Percentiles rank a stretch among this genome's conserved stretches.
Evolutionary conservation across 371 early-diverging fungal species (phyloP).

Genomic region (Coemansia sp.): DNA sequence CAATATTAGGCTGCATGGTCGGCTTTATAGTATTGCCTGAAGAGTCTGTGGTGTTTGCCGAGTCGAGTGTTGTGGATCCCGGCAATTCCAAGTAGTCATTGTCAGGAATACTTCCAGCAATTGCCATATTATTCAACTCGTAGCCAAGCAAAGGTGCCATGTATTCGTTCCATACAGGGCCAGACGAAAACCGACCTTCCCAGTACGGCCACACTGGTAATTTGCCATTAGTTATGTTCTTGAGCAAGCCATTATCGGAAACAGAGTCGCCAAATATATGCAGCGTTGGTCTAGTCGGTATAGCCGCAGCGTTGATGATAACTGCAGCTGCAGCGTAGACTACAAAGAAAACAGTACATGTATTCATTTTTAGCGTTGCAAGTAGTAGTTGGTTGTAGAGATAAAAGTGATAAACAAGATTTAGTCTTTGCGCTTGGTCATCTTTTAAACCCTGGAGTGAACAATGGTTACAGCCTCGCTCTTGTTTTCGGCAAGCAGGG

Average conservation of each 20-base stretch:
- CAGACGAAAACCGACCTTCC: slow-evolving; percentile 52
- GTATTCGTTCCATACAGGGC: slow-evolving; percentile 55
- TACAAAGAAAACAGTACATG: neutral
- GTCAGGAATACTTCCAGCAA: slow-evolving; percentile 32
- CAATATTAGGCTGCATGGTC: slow-evolving; percentile 28
- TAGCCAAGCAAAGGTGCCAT: slow-evolving; percentile 21
- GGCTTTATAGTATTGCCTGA: neutral
- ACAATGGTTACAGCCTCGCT: neutral
- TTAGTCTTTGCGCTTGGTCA: neutral
- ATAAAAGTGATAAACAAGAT: neutral
- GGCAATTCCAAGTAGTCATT: slow-evolving; percentile 5
- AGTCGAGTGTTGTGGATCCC: slow-evolving; percentile 1
- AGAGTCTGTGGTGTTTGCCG: slow-evolving; percentile 16
- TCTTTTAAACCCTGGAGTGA: neutral
- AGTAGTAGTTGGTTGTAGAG: neutral
- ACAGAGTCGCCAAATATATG: slow-evolving; percentile 51
- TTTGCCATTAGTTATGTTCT: slow-evolving; percentile 28
- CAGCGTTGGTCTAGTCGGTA: slow-evolving; percentile 13
- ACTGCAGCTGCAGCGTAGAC: neutral
- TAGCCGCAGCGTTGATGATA: neutral
- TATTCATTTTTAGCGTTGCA: neutral
- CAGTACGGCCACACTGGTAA: slow-evolving; percentile 40
- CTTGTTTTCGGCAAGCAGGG: neutral
- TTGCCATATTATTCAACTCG: slow-evolving; percentile 33
- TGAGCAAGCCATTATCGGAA: slow-evolving; percentile 47